Evolutionary conservation across 495 filamentous ascomycete genomes (phyloP).

Genomic region (Penicillium steckii): DNA sequence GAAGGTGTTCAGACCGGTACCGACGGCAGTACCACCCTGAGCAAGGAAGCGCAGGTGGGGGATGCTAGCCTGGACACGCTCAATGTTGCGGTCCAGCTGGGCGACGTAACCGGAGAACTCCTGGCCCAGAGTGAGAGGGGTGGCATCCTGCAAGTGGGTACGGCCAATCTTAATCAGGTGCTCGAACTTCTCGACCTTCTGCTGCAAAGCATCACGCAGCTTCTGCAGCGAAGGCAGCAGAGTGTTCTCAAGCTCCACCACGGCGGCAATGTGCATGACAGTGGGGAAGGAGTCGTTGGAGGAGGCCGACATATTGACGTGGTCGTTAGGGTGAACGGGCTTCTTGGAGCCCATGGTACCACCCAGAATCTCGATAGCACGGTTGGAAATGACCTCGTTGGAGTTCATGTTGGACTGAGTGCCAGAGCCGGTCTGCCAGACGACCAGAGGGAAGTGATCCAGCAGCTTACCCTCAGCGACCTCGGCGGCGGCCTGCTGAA

Average conservation of each 20-base stretch:
- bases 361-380: constrained; percentile 95
- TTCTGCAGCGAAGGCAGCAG: constrained; percentile 80
- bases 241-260: constrained; percentile 84
- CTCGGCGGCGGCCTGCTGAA: constrained; percentile 90
- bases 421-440: constrained; percentile 98
- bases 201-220: constrained; percentile 78
- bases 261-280: constrained; percentile 98
- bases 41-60: constrained; percentile 85
- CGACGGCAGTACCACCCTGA: constrained; percentile 96
- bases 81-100: constrained; percentile 86
- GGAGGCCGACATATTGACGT: constrained; percentile 98
- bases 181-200: constrained; percentile 87
- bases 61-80: constrained; percentile 78
- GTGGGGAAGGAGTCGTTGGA: constrained; percentile 99
- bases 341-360: constrained; percentile 94
- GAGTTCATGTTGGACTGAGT: constrained; percentile 99
- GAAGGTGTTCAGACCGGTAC: constrained; percentile 96
- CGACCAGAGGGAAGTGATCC: constrained; percentile 97
- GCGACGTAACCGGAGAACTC: constrained; percentile 98
- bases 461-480: constrained; percentile 91
- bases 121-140: constrained; percentile 91
- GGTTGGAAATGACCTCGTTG: constrained; percentile 99
- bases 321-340: constrained; percentile 98
- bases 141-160: constrained; percentile 97
- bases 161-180: constrained; percentile 98